phyloP scores from a whole-genome alignment of 257 asterid species.

The Solanum phureja region DNA sequence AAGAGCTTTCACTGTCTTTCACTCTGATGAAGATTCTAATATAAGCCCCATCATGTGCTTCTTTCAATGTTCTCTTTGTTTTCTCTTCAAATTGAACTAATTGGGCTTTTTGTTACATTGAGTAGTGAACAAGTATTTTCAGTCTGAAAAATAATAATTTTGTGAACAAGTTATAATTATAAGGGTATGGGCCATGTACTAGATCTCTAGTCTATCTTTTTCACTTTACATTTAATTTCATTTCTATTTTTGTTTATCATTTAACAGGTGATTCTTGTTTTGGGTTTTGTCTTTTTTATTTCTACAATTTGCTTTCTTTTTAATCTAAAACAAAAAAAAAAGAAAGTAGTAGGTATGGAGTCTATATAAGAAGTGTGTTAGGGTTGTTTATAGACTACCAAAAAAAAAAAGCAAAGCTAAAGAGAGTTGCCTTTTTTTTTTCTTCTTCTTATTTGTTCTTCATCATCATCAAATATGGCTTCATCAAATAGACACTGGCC shows the following conservation, averaged over 20 bases:
- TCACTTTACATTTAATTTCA: conserved; percentile 40
- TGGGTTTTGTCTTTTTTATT: conserved; percentile 35
- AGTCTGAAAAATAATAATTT: not conserved
- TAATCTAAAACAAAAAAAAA: not conserved
- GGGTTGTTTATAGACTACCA: conserved; percentile 1
- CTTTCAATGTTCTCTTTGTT: conserved; percentile 61
- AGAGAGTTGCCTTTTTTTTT: not conserved
- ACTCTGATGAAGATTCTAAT: conserved; percentile 42
- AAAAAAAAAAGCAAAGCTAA: not conserved
- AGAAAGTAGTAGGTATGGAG: conserved; percentile 25
- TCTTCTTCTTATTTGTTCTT: not conserved
- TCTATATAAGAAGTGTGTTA: conserved; percentile 15
- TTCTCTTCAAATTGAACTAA: conserved; percentile 14
- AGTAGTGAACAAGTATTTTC: conserved; percentile 30
- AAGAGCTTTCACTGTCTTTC: conserved; percentile 36
- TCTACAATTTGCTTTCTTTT: not conserved
- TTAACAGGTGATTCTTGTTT: conserved; percentile 82
- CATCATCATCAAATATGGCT: conserved; percentile 14
- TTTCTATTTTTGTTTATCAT: conserved; percentile 36
- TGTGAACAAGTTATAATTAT: not conserved
- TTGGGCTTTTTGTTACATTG: conserved; percentile 9
- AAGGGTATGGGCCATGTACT: conserved; percentile 48
- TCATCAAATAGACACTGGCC: conserved; percentile 54
- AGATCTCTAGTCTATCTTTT: not conserved
- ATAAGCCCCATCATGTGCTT: conserved; percentile 53